Evolutionary conservation across 2,329 filamentous ascomycete species (phyloP).

Genomic region (Diaporthe eres): DNA sequence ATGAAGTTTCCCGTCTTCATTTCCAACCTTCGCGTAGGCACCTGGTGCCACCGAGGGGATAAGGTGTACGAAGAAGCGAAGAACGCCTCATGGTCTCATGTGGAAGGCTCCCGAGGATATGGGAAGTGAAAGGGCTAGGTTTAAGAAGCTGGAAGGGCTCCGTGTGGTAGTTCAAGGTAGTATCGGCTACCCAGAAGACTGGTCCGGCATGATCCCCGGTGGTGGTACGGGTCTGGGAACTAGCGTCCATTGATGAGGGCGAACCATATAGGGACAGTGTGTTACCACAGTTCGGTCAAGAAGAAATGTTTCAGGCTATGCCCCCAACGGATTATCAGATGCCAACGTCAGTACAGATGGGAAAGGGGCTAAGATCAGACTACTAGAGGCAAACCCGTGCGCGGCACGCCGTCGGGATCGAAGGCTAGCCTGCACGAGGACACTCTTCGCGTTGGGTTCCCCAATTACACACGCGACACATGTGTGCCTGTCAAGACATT

Average conservation of each 20-base stretch:
- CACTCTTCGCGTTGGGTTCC: not conserved
- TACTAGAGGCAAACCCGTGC: not conserved
- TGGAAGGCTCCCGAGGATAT: not conserved
- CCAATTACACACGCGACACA: not conserved
- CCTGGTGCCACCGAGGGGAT: not conserved
- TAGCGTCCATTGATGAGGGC: not conserved
- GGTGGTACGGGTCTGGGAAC: not conserved
- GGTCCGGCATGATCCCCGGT: slow-evolving; percentile 16
- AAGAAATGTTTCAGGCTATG: slow-evolving; percentile 1
- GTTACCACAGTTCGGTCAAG: not conserved
- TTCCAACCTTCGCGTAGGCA: not conserved
- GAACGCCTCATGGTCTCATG: slow-evolving; percentile 17
- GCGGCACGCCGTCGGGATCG: not conserved
- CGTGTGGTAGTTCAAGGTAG: slow-evolving; percentile 2
- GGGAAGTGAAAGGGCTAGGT: not conserved
- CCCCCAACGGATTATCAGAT: not conserved
- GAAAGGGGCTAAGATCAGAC: not conserved
- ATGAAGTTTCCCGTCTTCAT: slow-evolving; percentile 14
- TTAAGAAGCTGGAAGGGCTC: not conserved
- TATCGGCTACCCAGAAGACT: not conserved
- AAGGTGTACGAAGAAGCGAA: not conserved
- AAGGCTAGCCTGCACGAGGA: not conserved
- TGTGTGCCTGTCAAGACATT: not conserved
- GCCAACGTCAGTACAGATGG: not conserved
- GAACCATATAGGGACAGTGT: not conserved